phyloP scores from a whole-genome alignment of 768 basidiomycete species.

The Sistotremastrum niveocremeum region DNA sequence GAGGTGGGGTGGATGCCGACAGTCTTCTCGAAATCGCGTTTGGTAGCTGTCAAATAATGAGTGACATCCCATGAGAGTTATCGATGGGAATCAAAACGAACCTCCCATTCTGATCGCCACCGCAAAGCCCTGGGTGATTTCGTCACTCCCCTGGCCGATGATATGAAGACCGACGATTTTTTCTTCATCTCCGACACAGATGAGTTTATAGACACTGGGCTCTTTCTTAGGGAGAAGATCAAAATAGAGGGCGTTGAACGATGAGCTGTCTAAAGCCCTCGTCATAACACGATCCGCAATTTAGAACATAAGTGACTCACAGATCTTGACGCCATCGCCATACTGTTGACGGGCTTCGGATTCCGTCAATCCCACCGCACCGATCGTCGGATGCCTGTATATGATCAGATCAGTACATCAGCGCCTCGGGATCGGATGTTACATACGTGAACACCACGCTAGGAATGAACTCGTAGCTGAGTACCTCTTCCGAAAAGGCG shows the following conservation, averaged over 20 bases:
- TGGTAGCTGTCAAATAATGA: constrained; percentile 33
- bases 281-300: no score
- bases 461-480: constrained; percentile 81
- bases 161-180: constrained; percentile 94
- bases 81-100: constrained; percentile 14
- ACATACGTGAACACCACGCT: constrained; percentile 94
- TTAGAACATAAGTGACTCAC: constrained; percentile 34
- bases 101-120: constrained; percentile 97
- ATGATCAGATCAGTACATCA: constrained; percentile 2
- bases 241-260: constrained; percentile 81
- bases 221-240: constrained; percentile 90
- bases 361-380: constrained; percentile 91
- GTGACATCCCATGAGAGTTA: no score
- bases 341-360: constrained; percentile 79
- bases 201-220: constrained; percentile 86
- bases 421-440: neutral
- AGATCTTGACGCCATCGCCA: constrained; percentile 83
- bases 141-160: constrained; percentile 84
- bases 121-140: constrained; percentile 88
- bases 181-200: constrained; percentile 79
- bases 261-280: constrained; percentile 47
- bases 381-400: constrained; percentile 82
- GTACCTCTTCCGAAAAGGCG: constrained; percentile 76
- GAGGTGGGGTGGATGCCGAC: constrained; percentile 90
- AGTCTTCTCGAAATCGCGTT: constrained; percentile 73